Percentiles rank a stretch among this genome's conserved stretches.
phyloP scores from a whole-genome alignment of 257 asterid species.

The Solanum megistacrolobum region DNA sequence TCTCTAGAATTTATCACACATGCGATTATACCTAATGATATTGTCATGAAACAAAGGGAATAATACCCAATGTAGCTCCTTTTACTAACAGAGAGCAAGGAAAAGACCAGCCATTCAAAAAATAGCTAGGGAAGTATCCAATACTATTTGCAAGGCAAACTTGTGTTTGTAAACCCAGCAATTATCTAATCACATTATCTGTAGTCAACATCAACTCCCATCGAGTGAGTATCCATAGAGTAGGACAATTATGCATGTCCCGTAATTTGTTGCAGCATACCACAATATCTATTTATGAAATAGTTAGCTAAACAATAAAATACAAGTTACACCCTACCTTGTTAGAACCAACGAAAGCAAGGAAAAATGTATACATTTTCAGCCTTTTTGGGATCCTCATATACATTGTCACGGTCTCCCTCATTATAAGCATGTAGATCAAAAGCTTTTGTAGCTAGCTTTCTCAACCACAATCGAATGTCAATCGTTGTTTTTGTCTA shows the following conservation, averaged over 20 bases:
- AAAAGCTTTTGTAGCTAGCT: not conserved
- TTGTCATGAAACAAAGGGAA: too few relatives aligned
- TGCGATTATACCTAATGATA: too few relatives aligned
- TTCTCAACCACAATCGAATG: not conserved
- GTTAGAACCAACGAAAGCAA: not conserved
- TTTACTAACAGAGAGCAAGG: constrained; percentile 16
- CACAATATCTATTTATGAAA: not conserved
- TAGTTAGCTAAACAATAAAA: not conserved
- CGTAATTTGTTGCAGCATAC: not conserved
- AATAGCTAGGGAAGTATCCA: not conserved
- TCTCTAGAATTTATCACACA: too few relatives aligned
- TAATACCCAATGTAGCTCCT: too few relatives aligned
- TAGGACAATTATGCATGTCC: not conserved
- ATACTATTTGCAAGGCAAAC: not conserved
- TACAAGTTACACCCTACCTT: not conserved
- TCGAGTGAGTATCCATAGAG: not conserved
- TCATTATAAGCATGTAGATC: not conserved
- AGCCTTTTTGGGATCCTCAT: not conserved
- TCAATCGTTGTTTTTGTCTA: too few relatives aligned
- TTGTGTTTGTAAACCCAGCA: not conserved
- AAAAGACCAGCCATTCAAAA: constrained; percentile 41
- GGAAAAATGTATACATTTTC: not conserved
- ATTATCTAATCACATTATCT: not conserved
- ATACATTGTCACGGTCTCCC: not conserved
- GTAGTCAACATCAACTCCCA: not conserved